These are phyloP conservation scores for Aquanectria penicillioides DNA, from an alignment of 2,329 filamentous ascomycete species.

Conservation along the genomic window DNA sequence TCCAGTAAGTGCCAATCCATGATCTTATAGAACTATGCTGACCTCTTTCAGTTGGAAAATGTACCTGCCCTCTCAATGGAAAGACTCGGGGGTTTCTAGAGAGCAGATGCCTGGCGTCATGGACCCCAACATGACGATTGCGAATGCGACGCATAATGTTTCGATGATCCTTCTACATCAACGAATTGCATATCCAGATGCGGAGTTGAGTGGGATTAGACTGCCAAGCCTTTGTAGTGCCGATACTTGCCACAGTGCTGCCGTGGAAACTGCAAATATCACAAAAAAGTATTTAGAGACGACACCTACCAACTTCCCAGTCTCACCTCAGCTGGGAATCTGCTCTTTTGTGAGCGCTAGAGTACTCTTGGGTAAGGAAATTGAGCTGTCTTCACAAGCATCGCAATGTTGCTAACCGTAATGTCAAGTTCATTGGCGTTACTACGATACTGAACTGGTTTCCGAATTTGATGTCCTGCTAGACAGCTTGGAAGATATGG, in stretches of 20 bases:
- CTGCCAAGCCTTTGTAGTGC: slow-evolving; percentile 57
- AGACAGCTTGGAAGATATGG: slow-evolving; percentile 43
- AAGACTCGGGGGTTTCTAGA: slow-evolving; percentile 45
- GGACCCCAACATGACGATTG: slow-evolving; percentile 60
- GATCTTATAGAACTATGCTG: background rate
- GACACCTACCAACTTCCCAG: slow-evolving; percentile 33
- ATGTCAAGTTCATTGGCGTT: slow-evolving; percentile 31
- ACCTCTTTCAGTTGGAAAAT: slow-evolving; percentile 51
- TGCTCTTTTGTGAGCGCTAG: slow-evolving; percentile 58
- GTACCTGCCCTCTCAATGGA: slow-evolving; percentile 55
- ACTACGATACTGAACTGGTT: slow-evolving; percentile 27
- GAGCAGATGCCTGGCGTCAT: slow-evolving; percentile 45
- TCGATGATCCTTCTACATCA: slow-evolving; percentile 62
- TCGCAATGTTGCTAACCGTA: no score
- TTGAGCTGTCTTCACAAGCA: no score
- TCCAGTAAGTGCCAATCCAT: slow-evolving; percentile 45
- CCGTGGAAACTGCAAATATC: slow-evolving; percentile 57
- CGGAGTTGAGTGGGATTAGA: slow-evolving; percentile 40
- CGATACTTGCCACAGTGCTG: slow-evolving; percentile 59
- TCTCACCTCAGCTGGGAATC: slow-evolving; percentile 53
- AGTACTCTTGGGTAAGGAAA: slow-evolving; percentile 50
- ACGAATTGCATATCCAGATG: slow-evolving; percentile 55
- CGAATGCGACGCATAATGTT: slow-evolving; percentile 60
- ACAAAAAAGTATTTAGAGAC: slow-evolving; percentile 56
- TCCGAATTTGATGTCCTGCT: slow-evolving; percentile 44